These are phyloP conservation scores for Spergularia azorica DNA, from an alignment of 179 eudicot species.

Conservation along the genomic window DNA sequence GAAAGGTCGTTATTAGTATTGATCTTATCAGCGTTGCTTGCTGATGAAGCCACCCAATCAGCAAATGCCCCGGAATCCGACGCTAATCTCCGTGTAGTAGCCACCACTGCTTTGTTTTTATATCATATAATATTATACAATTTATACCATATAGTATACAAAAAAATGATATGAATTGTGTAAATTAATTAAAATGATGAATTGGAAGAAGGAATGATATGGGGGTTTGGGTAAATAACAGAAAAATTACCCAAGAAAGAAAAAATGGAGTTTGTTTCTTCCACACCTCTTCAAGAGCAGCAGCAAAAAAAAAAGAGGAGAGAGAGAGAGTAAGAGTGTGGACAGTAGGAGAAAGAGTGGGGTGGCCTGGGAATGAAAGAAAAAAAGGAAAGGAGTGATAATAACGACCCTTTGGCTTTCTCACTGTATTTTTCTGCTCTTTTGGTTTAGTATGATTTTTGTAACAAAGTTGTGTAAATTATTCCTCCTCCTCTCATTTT, in stretches of 20 bases:
- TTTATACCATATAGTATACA: too few relatives aligned
- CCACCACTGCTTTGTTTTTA: conserved; percentile 46
- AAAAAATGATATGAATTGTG: too few relatives aligned
- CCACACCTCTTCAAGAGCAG: not conserved
- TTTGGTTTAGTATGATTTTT: not conserved
- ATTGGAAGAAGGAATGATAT: too few relatives aligned
- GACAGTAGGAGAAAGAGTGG: too few relatives aligned
- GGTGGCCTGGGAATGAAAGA: not conserved
- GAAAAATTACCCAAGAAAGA: not conserved
- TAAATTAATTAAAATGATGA: not conserved
- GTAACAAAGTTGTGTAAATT: too few relatives aligned
- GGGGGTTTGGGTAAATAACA: not conserved
- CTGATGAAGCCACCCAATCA: conserved; percentile 63
- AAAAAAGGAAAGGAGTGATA: conserved; percentile 1
- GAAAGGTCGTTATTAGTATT: conserved; percentile 60
- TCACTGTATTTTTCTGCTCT: conserved; percentile 9
- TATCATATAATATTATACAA: not conserved
- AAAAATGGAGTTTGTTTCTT: not conserved
- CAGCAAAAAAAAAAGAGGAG: not conserved
- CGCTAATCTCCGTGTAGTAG: conserved; percentile 65
- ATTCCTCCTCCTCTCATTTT: not conserved
- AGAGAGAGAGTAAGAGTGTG: conserved; percentile 4
- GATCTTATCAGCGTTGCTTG: conserved; percentile 29
- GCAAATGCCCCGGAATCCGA: conserved; percentile 81
- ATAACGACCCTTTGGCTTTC: conserved; percentile 27